These are phyloP conservation scores for Royoungia palumana DNA, from an alignment of 768 basidiomycete species.

Conservation along the genomic window DNA sequence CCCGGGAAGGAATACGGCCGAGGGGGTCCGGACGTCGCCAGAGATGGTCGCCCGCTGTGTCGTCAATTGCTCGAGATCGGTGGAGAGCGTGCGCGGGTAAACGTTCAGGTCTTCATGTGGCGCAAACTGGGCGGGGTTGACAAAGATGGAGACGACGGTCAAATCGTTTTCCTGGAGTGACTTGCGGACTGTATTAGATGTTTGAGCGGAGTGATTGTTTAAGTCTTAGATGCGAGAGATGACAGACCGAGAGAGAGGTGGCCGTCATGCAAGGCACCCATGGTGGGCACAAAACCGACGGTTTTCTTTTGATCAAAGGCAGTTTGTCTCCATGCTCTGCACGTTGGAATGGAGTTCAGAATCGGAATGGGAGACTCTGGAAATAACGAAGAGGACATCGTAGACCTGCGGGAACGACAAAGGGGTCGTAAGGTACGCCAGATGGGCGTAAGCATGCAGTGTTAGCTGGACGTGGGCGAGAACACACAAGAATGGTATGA, in stretches of 20 bases:
- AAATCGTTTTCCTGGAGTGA: slow-evolving; percentile 77
- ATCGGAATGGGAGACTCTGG: slow-evolving; percentile 39
- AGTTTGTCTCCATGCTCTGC: slow-evolving; percentile 69
- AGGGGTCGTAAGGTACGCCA: slow-evolving; percentile 2
- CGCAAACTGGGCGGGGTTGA: slow-evolving; percentile 97
- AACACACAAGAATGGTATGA: not conserved
- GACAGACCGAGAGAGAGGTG: slow-evolving; percentile 83
- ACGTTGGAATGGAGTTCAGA: slow-evolving; percentile 58
- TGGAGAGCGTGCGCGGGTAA: slow-evolving; percentile 84
- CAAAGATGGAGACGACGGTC: slow-evolving; percentile 93
- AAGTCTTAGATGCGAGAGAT: not conserved
- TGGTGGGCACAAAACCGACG: slow-evolving; percentile 95
- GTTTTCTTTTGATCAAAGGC: slow-evolving; percentile 57
- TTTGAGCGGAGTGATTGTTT: slow-evolving; percentile 2
- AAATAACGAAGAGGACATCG: slow-evolving; percentile 22
- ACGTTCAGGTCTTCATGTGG: slow-evolving; percentile 89
- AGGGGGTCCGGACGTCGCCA: slow-evolving; percentile 41
- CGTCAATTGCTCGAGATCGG: slow-evolving; percentile 64
- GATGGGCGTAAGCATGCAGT: slow-evolving; percentile 10
- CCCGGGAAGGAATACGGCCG: slow-evolving; percentile 77
- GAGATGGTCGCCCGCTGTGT: slow-evolving; percentile 32
- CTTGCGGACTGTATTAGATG: slow-evolving; percentile 53
- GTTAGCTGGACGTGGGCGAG: not conserved
- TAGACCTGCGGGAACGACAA: not conserved
- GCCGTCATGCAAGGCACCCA: slow-evolving; percentile 95